Evolutionary conservation across 2,329 filamentous ascomycete genomes (phyloP).

Genomic region (Trichoderma oligosporum): DNA sequence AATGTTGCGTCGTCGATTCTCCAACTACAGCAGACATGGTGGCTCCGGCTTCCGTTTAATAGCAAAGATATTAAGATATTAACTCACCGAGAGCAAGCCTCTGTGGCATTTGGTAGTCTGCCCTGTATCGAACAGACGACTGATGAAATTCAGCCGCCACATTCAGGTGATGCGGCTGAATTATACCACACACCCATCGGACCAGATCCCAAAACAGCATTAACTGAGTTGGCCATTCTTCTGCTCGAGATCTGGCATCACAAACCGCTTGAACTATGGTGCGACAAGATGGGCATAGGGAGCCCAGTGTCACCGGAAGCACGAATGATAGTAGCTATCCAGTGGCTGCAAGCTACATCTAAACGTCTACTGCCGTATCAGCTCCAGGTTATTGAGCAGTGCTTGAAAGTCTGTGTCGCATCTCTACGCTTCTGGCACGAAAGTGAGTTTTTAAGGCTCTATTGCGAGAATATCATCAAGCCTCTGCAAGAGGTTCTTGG

Average conservation of each 20-base stretch:
- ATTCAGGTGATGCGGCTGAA: neutral
- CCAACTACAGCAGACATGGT: neutral
- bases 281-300: neutral
- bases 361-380: neutral
- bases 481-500: neutral
- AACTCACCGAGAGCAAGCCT: neutral
- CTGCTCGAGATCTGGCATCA: conserved; percentile 12
- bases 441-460: neutral
- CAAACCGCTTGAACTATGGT: neutral
- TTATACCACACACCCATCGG: neutral
- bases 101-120: neutral
- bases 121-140: neutral
- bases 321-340: neutral
- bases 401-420: neutral
- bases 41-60: neutral
- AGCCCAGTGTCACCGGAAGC: neutral
- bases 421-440: neutral
- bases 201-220: conserved; percentile 1
- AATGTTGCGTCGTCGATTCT: neutral
- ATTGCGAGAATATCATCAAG: conserved; percentile 5
- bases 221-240: conserved; percentile 1
- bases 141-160: neutral
- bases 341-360: neutral
- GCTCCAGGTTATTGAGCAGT: neutral
- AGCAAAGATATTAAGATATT: conserved; percentile 3